A percentile compares a stretch with the other conserved stretches of the same genome.
phyloP scores from a whole-genome alignment of 129 eudicot species.

The Heracleum sosnowskyi region DNA sequence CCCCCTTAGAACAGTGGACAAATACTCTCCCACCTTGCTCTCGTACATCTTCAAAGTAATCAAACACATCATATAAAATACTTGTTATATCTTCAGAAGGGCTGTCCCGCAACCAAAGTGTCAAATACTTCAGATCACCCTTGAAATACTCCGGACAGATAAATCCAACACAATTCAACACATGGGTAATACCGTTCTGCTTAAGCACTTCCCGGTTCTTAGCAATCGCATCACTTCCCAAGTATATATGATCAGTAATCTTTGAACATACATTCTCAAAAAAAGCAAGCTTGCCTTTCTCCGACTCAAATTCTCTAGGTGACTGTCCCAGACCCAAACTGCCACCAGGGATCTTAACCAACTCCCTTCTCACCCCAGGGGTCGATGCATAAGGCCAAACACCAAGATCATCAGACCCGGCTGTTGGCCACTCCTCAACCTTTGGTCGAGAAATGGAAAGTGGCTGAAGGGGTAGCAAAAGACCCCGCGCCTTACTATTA shows the following conservation, averaged over 20 bases:
- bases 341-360: not conserved
- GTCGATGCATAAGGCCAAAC: conserved; percentile 67
- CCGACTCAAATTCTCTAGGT: conserved; percentile 45
- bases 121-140: conserved; percentile 50
- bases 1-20: conserved; percentile 88
- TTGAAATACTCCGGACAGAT: conserved; percentile 78
- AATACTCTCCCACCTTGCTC: conserved; percentile 60
- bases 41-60: conserved; percentile 79
- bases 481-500: conserved; percentile 32
- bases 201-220: conserved; percentile 48
- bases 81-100: conserved; percentile 82
- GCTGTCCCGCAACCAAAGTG: conserved; percentile 82
- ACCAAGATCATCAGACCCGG: conserved; percentile 70
- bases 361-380: conserved; percentile 41
- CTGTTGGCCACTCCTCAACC: conserved; percentile 75
- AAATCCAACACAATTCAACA: conserved; percentile 79
- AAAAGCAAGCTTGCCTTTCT: conserved; percentile 56
- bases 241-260: conserved; percentile 59
- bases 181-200: conserved; percentile 63
- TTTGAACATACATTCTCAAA: conserved; percentile 79
- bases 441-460: conserved; percentile 54
- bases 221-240: conserved; percentile 79
- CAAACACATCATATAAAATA: conserved; percentile 79
- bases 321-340: conserved; percentile 21
- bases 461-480: conserved; percentile 56